Evolutionary conservation across 768 basidiomycete species (phyloP), one percentile per base, ranked within the genome.

Genomic region (Lyophyllum decastes): DNA sequence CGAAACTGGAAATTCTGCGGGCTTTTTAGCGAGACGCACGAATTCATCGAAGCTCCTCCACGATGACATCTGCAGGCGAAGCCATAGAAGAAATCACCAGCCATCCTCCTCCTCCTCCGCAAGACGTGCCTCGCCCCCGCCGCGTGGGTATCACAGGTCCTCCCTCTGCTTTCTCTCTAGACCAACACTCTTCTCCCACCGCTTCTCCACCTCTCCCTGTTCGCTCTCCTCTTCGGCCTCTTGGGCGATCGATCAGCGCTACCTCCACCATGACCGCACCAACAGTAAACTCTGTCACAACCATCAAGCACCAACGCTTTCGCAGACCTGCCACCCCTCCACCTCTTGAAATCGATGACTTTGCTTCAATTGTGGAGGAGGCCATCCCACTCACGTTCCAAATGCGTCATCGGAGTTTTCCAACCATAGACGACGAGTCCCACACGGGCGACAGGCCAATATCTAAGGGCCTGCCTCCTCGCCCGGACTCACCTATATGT

Each of bases 111-210:
- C 7, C n/a, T 40, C 34, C 52, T 47, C 25, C 16, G 49, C 49
- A 55, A 26, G 45, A 60, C 35, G 49, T 40, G 67, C 75, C 78
- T 77, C 78, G 74, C 70, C 74, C 76, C 55, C 66, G 67, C 76
- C 80, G 77, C 79, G 75, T 80, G 80, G 71, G 72, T 55, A 66
- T 71, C 54, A 68, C 73, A 59, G 67, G 65, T 66, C 69, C 71
- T 52, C 72, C 72, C 58, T 64, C 65, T 62, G 64, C 70, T 62
- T 74, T 68, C 72, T 70, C 69, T 26, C 55, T 64, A 49, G 61
- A 61, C 17, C 16, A 48, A 14, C 25, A 7, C 49, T 66, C 73
- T 47, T 57, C 63, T 49, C 47, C 60, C 38, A 52, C 71, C 65
- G 51, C 68, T 62, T 54, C 70, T 58, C 70, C 73, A 45, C 61